Evolutionary conservation across 1,139 yeast species (phyloP).

Genomic region (Suhomyces taliae): DNA sequence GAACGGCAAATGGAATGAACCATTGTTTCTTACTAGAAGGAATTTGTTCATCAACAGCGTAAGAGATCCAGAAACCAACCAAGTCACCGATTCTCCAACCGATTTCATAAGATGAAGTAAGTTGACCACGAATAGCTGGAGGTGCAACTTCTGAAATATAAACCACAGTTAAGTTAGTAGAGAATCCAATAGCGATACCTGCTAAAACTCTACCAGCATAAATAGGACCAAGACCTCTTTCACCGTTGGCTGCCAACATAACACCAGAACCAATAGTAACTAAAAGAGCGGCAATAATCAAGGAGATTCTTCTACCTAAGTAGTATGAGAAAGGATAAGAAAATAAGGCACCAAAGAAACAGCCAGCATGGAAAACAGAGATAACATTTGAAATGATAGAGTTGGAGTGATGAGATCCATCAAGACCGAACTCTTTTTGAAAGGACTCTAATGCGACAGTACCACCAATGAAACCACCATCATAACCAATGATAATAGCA

Average conservation of each 20-base stretch:
- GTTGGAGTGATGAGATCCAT: constrained; percentile 23
- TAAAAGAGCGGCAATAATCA: constrained; percentile 34
- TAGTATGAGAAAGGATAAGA: constrained; percentile 42
- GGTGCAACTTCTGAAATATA: constrained; percentile 44
- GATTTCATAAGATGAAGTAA: constrained; percentile 40
- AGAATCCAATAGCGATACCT: constrained; percentile 42
- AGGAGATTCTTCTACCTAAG: constrained; percentile 39
- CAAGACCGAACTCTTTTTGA: constrained; percentile 35
- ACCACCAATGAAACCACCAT: constrained; percentile 47
- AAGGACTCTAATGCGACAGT: constrained; percentile 41
- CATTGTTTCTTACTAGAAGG: constrained; percentile 34
- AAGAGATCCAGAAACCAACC: constrained; percentile 46
- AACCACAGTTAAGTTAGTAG: constrained; percentile 44
- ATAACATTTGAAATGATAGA: constrained; percentile 36
- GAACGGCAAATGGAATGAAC: constrained; percentile 47
- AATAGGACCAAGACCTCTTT: constrained; percentile 38
- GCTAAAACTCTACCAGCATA: constrained; percentile 45
- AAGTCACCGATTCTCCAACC: constrained; percentile 48
- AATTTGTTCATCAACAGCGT: constrained; percentile 38
- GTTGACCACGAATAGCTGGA: constrained; percentile 42
- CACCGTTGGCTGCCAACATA: constrained; percentile 36
- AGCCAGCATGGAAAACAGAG: constrained; percentile 48
- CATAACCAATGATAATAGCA: constrained; percentile 42
- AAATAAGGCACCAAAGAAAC: constrained; percentile 47
- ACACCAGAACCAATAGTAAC: constrained; percentile 42